Evolutionary conservation across 345 rosid genomes (phyloP).

Genomic region (Corchorus olitorius): DNA sequence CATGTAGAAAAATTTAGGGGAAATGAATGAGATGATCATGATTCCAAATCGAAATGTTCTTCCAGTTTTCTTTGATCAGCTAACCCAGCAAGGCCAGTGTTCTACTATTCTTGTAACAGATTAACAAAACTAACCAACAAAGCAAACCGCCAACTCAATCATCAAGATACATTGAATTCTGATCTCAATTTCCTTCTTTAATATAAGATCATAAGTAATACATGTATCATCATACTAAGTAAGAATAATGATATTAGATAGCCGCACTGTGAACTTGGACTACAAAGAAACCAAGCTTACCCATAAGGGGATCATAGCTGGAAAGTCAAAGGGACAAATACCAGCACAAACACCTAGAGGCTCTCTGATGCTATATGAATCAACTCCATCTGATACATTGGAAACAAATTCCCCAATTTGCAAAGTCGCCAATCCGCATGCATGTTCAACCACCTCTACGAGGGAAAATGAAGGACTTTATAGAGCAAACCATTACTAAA

Average conservation of each 20-base stretch:
- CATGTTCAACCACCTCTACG: constrained; percentile 97
- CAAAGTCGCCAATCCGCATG: constrained; percentile 92
- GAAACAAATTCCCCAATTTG: constrained; percentile 94
- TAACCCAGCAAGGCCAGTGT: not conserved
- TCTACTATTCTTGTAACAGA: not conserved
- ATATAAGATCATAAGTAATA: not conserved
- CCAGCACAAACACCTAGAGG: constrained; percentile 99
- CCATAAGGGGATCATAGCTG: constrained; percentile 99
- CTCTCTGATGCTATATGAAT: constrained; percentile 86
- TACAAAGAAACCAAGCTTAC: constrained; percentile 37
- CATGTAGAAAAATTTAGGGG: constrained; percentile 23
- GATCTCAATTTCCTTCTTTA: not conserved
- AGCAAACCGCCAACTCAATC: not conserved
- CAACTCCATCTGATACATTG: constrained; percentile 86
- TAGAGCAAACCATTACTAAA: constrained; percentile 4
- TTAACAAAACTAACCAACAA: not conserved
- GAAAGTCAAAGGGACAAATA: constrained; percentile 95
- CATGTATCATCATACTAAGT: not conserved
- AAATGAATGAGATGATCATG: not conserved
- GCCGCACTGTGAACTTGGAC: not conserved
- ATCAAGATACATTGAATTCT: not conserved
- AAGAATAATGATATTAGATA: not conserved
- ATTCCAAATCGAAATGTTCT: not conserved
- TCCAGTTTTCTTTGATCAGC: not conserved
- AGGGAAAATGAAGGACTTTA: constrained; percentile 11